These are phyloP conservation scores for Larix kaempferi DNA, from an alignment of 75 land plant species.

Conservation along the genomic window DNA sequence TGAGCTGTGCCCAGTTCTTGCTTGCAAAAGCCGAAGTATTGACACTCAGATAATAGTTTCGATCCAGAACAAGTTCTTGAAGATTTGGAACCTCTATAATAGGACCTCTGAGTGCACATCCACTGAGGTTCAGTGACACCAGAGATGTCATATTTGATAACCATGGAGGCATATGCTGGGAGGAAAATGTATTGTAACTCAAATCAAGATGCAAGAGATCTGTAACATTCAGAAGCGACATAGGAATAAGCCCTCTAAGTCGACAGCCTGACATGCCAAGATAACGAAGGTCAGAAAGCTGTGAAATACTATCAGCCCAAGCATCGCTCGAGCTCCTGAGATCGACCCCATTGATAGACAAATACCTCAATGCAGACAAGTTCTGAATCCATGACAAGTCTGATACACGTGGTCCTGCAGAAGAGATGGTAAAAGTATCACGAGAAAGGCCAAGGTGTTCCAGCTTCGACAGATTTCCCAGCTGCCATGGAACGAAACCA, in stretches of 20 bases:
- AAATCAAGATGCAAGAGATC: constrained; percentile 19
- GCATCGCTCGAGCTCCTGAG: background rate
- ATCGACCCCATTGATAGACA: constrained; percentile 8
- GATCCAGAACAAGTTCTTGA: constrained; percentile 3
- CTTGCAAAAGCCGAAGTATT: background rate
- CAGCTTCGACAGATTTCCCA: constrained; percentile 30
- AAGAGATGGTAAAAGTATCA: background rate
- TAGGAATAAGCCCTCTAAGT: constrained; percentile 19
- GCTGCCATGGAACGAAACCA: constrained; percentile 16
- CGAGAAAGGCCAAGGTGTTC: background rate
- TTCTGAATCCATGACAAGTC: constrained; percentile 4
- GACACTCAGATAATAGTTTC: constrained; percentile 6
- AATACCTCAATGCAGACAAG: background rate
- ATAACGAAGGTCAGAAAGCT: background rate
- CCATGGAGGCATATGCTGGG: constrained; percentile 2
- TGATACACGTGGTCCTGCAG: background rate
- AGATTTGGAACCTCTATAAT: background rate
- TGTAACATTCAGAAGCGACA: constrained; percentile 2
- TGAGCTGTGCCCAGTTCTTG: background rate
- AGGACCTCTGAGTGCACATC: constrained; percentile 4
- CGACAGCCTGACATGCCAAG: background rate
- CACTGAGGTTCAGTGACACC: constrained; percentile 3
- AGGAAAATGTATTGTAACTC: constrained; percentile 15
- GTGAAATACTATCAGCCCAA: background rate
- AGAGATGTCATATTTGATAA: constrained; percentile 2